Base-by-base conservation (phyloP, 2,329 filamentous ascomycete species). In the Colletotrichum abscissum region DNA sequence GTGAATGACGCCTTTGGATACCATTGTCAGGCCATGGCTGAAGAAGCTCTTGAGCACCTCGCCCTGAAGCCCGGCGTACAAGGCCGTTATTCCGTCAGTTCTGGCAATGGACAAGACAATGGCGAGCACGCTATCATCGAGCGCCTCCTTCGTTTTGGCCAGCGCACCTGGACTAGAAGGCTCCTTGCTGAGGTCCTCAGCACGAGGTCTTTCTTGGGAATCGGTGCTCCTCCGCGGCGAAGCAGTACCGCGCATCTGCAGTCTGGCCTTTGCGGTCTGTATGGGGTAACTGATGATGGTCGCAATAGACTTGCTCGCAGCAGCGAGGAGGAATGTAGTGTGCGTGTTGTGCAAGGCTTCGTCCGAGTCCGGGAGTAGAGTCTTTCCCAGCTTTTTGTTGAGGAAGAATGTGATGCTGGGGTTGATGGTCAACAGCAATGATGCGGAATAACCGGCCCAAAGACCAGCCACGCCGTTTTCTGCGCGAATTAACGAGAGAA, bases 391-490 rank as follows among this genome's bases (percentile, higher is more conserved):
- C 8, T 92, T 84, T 77, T 94, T 92, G 78, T 97, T 94, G 35
- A 97, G 85, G 76, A 96, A 92, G 80, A 98, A 95, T 0, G 95
- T 97, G 75, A 98, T 88, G 76, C 93, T 92, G 1, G 95, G 95
- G 78, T 98, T 98, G 33, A 97, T 86, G 1, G 95, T 95, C 63
- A 97, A 84, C 52, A 98, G 87, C 71, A 97, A 82, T 26, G 90
- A 92, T 2, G 95, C 94, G 24, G 93, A 94, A 81, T 97, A 97
- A 0, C 95, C 95, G 0, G 94, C 92, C 95, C 95, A 98, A 78
- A 98, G 92, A 2, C 94, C 95, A 57, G 86, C 80, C 11, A 95
- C 73, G 0, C 95, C 95, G 76, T 92, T 93, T 79, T 96, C 92
- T 1, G 84, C 78, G 54, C 86, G 84, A 73, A 97, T 95, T 55